Evolutionary conservation across 495 filamentous ascomycete genomes (phyloP), one percentile per base, ranked within the genome.

Genomic region (Podospora pseudoanserina): DNA sequence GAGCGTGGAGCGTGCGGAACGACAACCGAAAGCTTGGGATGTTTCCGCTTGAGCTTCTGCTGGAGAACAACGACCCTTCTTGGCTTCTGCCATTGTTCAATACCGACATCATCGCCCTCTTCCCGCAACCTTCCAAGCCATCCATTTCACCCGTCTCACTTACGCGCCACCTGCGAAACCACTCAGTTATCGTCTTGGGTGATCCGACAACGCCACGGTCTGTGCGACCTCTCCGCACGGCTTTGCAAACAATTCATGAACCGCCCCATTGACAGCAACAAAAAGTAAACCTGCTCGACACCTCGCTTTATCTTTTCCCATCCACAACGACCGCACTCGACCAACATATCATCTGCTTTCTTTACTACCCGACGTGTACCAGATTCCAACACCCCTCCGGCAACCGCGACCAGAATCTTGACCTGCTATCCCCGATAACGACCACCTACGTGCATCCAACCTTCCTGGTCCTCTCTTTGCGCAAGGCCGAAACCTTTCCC

Each of bases 1-100:
- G 61, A 49, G 30, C 30, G 61, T 26, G 32, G 61, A 49, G 39
- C 15, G 39, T 49, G 39, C 39, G 39, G 39, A 62, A 63, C 61
- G 2, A 63, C 39, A 49, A 28, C 61, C 61, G 30, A 63, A 39
- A 32, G 30, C 61, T 32, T 63, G 61, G 61, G 61, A 19, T 18
- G 28, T 18, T 19, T 63, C 18, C 28, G 7, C 18, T 20, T 49
- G 34, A 32, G 61, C 61, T 63, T 28, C 19, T 61, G 23, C 19
- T 62, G 26, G 60, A 27, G 11, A 27, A 59, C 56, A 59, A 59
- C 61, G 34, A 49, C 39, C 30, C 32, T 49, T 44, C 32, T 63
- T 63, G 28, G 61, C 28, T 32, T 32, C 61, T 49, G 32, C 32
- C 15, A 63, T 63, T 39, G 19, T n/a, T 62, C 18, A 34, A 28